These are phyloP conservation scores for Ophiostoma montium DNA, from an alignment of 2,329 filamentous ascomycete species.

Conservation along the genomic window DNA sequence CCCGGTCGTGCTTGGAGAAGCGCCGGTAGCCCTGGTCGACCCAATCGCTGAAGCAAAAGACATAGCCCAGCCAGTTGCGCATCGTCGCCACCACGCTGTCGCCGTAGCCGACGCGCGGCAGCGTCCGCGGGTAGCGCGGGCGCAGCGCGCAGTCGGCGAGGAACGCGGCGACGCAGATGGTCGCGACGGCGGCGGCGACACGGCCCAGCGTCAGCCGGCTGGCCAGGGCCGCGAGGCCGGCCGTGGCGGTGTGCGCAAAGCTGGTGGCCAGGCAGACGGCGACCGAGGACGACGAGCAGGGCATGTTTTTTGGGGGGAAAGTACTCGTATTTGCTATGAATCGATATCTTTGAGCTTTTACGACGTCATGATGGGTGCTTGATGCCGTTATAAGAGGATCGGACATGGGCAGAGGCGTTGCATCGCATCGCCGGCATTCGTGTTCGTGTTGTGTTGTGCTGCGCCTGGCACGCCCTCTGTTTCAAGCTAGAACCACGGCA, in stretches of 20 bases:
- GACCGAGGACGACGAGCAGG: not conserved
- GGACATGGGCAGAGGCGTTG: no score
- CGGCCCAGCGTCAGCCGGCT: slow-evolving; percentile 19
- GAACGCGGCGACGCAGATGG: slow-evolving; percentile 21
- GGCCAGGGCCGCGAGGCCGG: not conserved
- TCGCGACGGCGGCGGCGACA: slow-evolving; percentile 17
- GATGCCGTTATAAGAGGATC: no score
- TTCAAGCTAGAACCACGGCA: no score
- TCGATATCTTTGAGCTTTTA: no score
- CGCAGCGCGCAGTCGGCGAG: slow-evolving; percentile 25
- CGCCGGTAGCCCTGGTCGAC: slow-evolving; percentile 27
- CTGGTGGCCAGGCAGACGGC: not conserved
- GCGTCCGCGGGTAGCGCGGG: slow-evolving; percentile 25
- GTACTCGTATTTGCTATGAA: no score
- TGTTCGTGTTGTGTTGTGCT: no score
- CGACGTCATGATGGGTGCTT: no score
- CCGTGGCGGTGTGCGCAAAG: not conserved
- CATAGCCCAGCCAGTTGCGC: slow-evolving; percentile 26
- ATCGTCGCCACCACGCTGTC: slow-evolving; percentile 23
- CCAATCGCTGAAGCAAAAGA: slow-evolving; percentile 26
- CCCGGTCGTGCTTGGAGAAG: slow-evolving; percentile 27
- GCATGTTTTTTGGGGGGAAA: not conserved
- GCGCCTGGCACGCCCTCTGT: no score
- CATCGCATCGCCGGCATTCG: no score
- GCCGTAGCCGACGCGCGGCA: slow-evolving; percentile 28